phyloP scores from a whole-genome alignment of 108 stramenopile genomes.

The Nitzschia inconspicua region DNA sequence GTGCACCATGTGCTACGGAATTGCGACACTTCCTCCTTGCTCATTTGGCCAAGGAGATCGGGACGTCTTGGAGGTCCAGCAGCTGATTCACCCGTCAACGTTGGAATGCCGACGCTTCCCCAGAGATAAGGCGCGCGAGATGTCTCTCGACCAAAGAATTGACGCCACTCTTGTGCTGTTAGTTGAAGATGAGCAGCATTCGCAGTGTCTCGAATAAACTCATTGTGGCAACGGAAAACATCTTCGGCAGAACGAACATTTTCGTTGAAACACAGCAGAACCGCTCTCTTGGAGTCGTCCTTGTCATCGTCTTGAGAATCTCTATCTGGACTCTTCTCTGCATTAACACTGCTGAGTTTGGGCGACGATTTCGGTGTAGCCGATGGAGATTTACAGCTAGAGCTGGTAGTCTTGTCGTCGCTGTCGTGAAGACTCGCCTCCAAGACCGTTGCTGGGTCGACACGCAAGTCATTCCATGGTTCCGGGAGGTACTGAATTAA shows the following conservation, averaged over 20 bases:
- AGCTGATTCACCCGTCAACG: constrained; percentile 12
- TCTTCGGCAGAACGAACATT: constrained; percentile 83
- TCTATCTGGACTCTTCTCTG: constrained; percentile 15
- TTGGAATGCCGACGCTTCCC: constrained; percentile 34
- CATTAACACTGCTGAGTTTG: constrained; percentile 9
- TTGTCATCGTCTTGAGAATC: constrained; percentile 37
- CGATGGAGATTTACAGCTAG: not conserved
- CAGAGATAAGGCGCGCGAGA: constrained; percentile 26
- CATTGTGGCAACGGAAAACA: constrained; percentile 87
- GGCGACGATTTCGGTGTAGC: constrained; percentile 20
- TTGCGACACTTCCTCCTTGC: constrained; percentile 49
- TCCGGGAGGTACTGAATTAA: constrained; percentile 49
- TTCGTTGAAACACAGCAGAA: constrained; percentile 88
- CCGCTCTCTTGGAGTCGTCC: constrained; percentile 61
- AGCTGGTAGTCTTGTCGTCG: constrained; percentile 13
- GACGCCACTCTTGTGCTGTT: constrained; percentile 74
- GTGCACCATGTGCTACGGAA: constrained; percentile 85
- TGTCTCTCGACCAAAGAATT: constrained; percentile 65
- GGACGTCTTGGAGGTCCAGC: constrained; percentile 12
- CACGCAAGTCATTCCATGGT: constrained; percentile 71
- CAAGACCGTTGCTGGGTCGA: constrained; percentile 30
- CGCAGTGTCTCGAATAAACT: constrained; percentile 86
- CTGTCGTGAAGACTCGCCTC: constrained; percentile 21
- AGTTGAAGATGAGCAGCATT: constrained; percentile 69
- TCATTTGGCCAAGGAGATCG: constrained; percentile 59